Percentiles rank a stretch among this genome's conserved stretches.
These are phyloP conservation scores for Hirschioporus abietinus DNA, from an alignment of 768 basidiomycete species.

Conservation along the genomic window DNA sequence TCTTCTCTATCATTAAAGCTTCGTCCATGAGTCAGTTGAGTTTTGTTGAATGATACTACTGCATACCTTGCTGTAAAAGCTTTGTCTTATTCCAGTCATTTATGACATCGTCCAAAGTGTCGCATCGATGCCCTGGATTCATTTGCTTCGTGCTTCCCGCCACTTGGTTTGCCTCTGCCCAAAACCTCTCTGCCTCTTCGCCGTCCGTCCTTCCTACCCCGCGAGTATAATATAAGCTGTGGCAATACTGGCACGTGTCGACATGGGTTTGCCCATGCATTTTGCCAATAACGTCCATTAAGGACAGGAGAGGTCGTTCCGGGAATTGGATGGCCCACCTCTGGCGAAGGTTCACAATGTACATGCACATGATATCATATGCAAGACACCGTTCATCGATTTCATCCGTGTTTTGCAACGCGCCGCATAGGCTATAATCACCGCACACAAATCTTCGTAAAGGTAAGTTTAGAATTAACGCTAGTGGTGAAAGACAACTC, in stretches of 20 bases:
- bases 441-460: not conserved
- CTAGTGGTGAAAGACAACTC: not conserved
- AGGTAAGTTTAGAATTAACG: not conserved
- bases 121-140: constrained; percentile 12
- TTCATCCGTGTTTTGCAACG: not conserved
- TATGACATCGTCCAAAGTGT: constrained; percentile 17
- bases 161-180: constrained; percentile 16
- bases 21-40: not conserved
- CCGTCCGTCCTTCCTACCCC: constrained; percentile 20
- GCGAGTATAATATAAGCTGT: constrained; percentile 16
- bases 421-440: not conserved
- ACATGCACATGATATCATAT: not conserved
- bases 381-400: not conserved
- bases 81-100: constrained; percentile 9
- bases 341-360: not conserved
- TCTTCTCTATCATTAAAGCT: not conserved
- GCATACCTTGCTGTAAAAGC: not conserved
- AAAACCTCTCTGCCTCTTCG: constrained; percentile 18
- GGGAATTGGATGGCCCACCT: not conserved
- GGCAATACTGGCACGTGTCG: constrained; percentile 11
- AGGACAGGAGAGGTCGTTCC: not conserved
- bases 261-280: constrained; percentile 19
- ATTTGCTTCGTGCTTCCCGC: constrained; percentile 17
- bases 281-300: constrained; percentile 7
- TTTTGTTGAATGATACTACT: not conserved